Evolutionary conservation across 176 grass and related monocot species (phyloP), one percentile per base, ranked within the genome.

Genomic region (Triticum turgidum): DNA sequence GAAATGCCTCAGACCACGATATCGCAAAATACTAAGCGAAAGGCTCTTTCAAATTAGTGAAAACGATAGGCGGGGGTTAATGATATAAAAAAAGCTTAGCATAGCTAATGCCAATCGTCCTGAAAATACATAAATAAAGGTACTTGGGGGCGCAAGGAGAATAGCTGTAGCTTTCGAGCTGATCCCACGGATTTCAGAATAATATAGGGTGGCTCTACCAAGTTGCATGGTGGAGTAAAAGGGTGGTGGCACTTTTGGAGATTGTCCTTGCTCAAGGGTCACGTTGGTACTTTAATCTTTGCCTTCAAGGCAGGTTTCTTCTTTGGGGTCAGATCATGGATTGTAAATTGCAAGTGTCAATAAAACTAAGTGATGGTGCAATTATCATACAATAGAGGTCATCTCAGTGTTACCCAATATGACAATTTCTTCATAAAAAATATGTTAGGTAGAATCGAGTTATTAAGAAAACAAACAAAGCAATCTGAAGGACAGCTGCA

Each of bases 151-250:
- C 27, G 3, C 27, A 44, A 83, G 11, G 20, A 82, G 45, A 29
- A 83, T 44, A 86, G 32, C 35, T 79, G 75, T 51, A 86, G 64
- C 32, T 86, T 86, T 75, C 25, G 5, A 82, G 10, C 12, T 47
- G 83, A 83, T 86, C 11, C 18, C 37, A 20, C 54, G 7, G 21
- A 2, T 83, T 80, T 89, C 25, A 82, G 30, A 91, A 78, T 77
- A 81, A 71, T 76, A 68, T 29, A 58, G 1, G 51, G 33, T 84
- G 47, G 61, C 68, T 11, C 51, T 69, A 87, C 12, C 65, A 80
- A 86, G 35, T 84, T 76, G 63, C n/a, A 45, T 70, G 65, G 63
- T 79, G 84, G 76, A 92, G 62, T 64, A 81, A 81, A 84, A 87
- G 84, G 39, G 76, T 33, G 61, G 66, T 83, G 75, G 59, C 83